A percentile compares a stretch with the other conserved stretches of the same genome.
Evolutionary conservation across 495 filamentous ascomycete species (phyloP).

Genomic region (Aspergillus egyptiacus): DNA sequence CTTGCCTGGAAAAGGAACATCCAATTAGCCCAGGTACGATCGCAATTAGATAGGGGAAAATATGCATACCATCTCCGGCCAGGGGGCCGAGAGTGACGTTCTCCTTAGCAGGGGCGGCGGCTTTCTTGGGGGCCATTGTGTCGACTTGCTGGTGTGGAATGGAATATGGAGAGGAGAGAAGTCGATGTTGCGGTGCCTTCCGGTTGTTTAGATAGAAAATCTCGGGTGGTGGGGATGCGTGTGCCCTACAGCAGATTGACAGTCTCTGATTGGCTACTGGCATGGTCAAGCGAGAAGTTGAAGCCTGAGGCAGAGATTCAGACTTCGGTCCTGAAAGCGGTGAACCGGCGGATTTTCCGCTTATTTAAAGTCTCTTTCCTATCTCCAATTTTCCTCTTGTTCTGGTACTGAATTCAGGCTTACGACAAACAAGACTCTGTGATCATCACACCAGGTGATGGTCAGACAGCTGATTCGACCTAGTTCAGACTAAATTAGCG

Average conservation of each 20-base stretch:
- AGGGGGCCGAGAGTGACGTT: constrained; percentile 98
- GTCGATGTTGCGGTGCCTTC: background rate
- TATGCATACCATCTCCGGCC: constrained; percentile 70
- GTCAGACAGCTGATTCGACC: too few species aligned
- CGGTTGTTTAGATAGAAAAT: constrained; percentile 10
- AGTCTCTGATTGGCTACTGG: background rate
- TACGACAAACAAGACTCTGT: background rate
- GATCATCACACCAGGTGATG: too few species aligned
- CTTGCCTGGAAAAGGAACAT: constrained; percentile 54
- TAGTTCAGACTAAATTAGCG: background rate
- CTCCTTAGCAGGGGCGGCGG: constrained; percentile 71
- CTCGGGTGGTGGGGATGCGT: constrained; percentile 7
- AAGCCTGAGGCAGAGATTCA: background rate
- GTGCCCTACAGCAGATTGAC: constrained; percentile 2
- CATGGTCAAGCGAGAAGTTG: background rate
- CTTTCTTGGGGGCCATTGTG: constrained; percentile 79
- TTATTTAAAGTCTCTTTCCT: constrained; percentile 36
- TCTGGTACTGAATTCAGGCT: background rate
- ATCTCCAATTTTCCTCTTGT: constrained; percentile 3
- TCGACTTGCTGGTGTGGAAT: constrained; percentile 37
- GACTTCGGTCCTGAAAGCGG: constrained; percentile 35
- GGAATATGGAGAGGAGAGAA: constrained; percentile 36
- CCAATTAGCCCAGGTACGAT: constrained; percentile 13
- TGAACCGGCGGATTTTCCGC: constrained; percentile 12
- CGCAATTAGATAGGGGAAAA: background rate